Evolutionary conservation across 2,329 filamentous ascomycete species (phyloP), one percentile per base, ranked within the genome.

Genomic region (Dactylellina sp.): DNA sequence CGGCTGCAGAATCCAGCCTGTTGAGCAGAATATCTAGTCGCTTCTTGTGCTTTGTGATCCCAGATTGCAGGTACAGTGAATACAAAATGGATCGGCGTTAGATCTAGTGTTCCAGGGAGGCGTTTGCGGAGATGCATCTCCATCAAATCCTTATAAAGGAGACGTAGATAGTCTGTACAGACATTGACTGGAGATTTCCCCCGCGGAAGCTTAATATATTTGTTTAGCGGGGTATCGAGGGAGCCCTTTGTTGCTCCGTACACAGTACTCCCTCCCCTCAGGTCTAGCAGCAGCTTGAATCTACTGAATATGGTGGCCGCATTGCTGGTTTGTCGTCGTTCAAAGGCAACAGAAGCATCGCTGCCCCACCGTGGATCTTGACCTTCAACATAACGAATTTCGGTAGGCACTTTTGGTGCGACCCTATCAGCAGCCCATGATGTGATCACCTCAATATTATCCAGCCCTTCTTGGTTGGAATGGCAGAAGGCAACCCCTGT

Each of bases 31-130:
- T 25, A 20, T 12, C 59, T 53, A 5, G 71, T 75, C 0, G 71
- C 56, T 20, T 68, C 28, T 24, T 75, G 71, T 4, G 68, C 71
- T 35, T 32, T 60, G 16, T 75, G 71, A 14, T 49, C 55, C 71
- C 71, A 75, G 9, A 75, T 75, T 0, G 71, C 47, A n/a, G 75
- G 76, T 28, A 75, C 53, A 2, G 76, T 77, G 25, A 76, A 53
- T n/a, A 77, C 52, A 28, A 77, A 77, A 4, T 76, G 75, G 7
- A 77, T 76, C 1, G 75, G 75, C 1, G 75, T 76, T 14, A 57
- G 14, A 61, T 76, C 57, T 2, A 77, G 35, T 0, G 68, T 76
- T 0, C 20, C 37, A 5, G 61, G 64, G 7, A 76, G 14, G 2
- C 40, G 60, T 12, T 71, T 57, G 1, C 47, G 44, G 4, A 68